Conservation (phyloP, 139 green algal genomes). For the Chlamydomonas eustigma region DNA sequence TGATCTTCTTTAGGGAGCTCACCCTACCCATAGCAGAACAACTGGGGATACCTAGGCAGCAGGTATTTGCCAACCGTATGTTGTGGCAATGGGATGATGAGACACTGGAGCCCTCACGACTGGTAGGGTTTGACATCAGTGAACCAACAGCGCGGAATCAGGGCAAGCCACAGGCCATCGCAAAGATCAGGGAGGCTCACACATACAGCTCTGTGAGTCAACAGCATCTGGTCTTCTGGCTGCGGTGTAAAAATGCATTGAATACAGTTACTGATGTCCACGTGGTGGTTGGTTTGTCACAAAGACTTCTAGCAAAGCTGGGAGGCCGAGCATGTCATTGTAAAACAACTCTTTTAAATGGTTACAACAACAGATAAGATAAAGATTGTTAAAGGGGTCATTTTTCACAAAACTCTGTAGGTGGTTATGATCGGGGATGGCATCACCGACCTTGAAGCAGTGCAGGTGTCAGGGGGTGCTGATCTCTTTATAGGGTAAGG, state of each 20-base stretch:
- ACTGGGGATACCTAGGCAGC: slow-evolving; percentile 56
- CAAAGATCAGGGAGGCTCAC: slow-evolving; percentile 39
- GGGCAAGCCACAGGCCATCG: slow-evolving; percentile 56
- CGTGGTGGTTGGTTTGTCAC: too few relatives aligned
- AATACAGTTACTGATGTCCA: too few relatives aligned
- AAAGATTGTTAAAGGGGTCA: too few relatives aligned
- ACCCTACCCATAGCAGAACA: slow-evolving; percentile 35
- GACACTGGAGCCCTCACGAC: slow-evolving; percentile 35
- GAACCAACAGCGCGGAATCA: slow-evolving; percentile 61
- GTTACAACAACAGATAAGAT: too few relatives aligned
- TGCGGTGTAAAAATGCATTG: too few relatives aligned
- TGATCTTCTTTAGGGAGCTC: slow-evolving; percentile 1
- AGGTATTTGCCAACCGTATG: slow-evolving; percentile 77
- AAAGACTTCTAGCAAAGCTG: too few relatives aligned
- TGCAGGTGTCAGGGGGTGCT: slow-evolving; percentile 48
- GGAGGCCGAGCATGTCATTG: too few relatives aligned
- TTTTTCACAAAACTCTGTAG: too few relatives aligned
- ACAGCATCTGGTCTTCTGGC: too few relatives aligned
- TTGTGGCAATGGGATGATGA: slow-evolving; percentile 39
- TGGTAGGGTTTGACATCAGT: slow-evolving; percentile 62
- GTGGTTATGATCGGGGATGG: slow-evolving; percentile 72
- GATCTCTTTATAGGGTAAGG: slow-evolving; percentile 67
- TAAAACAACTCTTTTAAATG: too few relatives aligned
- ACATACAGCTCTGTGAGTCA: slow-evolving; percentile 62
- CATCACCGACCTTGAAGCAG: slow-evolving; percentile 62